phyloP scores from a whole-genome alignment of 192 early-diverging fungal species.

The Obelidium mucronatum region DNA sequence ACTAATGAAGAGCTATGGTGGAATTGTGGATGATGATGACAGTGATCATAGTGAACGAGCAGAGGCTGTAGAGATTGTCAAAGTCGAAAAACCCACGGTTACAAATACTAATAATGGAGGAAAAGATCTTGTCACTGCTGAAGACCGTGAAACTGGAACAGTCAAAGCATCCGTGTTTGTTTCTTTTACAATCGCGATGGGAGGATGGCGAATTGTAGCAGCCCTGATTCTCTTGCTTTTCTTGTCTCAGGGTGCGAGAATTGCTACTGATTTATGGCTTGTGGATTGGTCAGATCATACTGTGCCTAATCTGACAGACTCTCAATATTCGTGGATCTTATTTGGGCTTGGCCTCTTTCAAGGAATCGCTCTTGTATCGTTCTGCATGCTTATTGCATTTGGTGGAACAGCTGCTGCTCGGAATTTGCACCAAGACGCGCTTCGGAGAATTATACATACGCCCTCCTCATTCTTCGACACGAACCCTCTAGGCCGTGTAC shows the following conservation, averaged over 20 bases:
- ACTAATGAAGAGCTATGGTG: slow-evolving; percentile 48
- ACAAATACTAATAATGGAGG: slow-evolving; percentile 40
- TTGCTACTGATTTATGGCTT: slow-evolving; percentile 46
- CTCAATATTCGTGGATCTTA: slow-evolving; percentile 37
- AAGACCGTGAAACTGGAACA: slow-evolving; percentile 75
- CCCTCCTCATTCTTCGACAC: slow-evolving; percentile 81
- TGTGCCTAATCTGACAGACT: slow-evolving; percentile 46
- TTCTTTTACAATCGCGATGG: slow-evolving; percentile 75
- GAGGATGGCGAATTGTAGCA: slow-evolving; percentile 51
- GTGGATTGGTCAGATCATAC: slow-evolving; percentile 33
- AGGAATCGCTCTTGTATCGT: slow-evolving; percentile 27
- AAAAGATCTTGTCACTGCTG: slow-evolving; percentile 62
- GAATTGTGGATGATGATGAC: slow-evolving; percentile 8
- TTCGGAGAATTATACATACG: slow-evolving; percentile 71
- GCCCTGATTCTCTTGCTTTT: slow-evolving; percentile 51
- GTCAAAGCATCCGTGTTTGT: slow-evolving; percentile 73
- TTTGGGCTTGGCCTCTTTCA: slow-evolving; percentile 29
- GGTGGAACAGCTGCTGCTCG: slow-evolving; percentile 59
- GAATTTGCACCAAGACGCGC: slow-evolving; percentile 69
- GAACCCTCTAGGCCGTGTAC: slow-evolving; percentile 77
- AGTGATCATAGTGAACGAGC: background rate
- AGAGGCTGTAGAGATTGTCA: background rate
- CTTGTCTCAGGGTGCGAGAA: slow-evolving; percentile 44
- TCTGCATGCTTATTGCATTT: slow-evolving; percentile 53
- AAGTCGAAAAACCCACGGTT: background rate